phyloP scores from a whole-genome alignment of 176 grass and related monocot species.

The Ananas comosus region DNA sequence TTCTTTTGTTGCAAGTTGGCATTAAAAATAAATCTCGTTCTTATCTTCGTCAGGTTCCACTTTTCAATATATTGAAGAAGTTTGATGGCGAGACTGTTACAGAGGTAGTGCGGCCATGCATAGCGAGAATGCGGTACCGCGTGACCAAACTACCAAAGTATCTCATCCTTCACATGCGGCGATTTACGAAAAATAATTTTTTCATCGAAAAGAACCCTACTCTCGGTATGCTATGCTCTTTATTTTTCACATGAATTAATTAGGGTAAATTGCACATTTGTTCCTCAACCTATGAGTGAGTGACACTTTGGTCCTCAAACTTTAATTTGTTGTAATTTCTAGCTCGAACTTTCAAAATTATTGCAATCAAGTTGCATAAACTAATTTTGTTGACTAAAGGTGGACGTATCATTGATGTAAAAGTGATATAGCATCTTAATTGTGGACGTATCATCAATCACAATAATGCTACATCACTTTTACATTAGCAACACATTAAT shows the following conservation, averaged over 20 bases:
- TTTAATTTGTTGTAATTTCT: too few relatives aligned
- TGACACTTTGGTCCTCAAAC: too few relatives aligned
- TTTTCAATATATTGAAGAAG: constrained; percentile 98
- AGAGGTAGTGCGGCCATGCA: constrained; percentile 76
- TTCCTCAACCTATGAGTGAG: not conserved
- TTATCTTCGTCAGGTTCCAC: constrained; percentile 45
- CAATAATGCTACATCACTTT: too few relatives aligned
- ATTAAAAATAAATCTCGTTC: constrained; percentile 11
- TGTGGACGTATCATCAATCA: too few relatives aligned
- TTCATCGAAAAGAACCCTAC: constrained; percentile 94
- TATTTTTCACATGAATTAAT: not conserved
- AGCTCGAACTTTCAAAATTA: too few relatives aligned
- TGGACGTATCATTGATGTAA: too few relatives aligned
- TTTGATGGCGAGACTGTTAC: constrained; percentile 85
- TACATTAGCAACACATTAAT: too few relatives aligned
- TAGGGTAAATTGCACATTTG: not conserved
- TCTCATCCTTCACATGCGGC: constrained; percentile 83
- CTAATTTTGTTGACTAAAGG: too few relatives aligned
- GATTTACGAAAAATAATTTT: constrained; percentile 96
- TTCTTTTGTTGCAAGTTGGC: not conserved
- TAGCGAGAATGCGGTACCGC: constrained; percentile 91
- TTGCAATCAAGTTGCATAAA: too few relatives aligned
- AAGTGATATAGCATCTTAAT: too few relatives aligned
- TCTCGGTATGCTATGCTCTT: constrained; percentile 38
- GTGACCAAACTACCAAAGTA: constrained; percentile 82